These are phyloP conservation scores for Verticillium klebahnii DNA, from an alignment of 2,329 filamentous ascomycete genomes.

Conservation along the genomic window DNA sequence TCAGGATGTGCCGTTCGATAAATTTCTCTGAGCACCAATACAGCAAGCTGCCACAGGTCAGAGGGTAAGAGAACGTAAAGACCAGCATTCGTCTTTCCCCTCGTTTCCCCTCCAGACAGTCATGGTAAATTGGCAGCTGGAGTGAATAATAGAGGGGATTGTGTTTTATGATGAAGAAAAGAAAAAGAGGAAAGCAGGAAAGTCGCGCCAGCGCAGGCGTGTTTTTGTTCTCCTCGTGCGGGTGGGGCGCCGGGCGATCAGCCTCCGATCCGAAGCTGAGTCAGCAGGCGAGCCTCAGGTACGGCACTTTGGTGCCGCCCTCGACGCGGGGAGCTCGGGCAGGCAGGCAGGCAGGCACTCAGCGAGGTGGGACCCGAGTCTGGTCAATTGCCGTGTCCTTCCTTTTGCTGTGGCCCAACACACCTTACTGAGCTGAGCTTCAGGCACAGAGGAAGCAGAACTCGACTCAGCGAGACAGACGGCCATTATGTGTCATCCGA, in stretches of 20 bases:
- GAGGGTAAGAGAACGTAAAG: slow-evolving; percentile 44
- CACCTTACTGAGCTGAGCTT: not conserved
- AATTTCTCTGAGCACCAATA: slow-evolving; percentile 24
- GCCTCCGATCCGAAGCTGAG: not conserved
- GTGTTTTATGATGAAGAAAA: slow-evolving; percentile 29
- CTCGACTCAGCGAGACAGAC: no score
- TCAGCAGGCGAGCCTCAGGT: not conserved
- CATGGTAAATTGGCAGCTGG: slow-evolving; percentile 52
- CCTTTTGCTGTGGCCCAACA: not conserved
- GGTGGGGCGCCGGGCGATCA: not conserved
- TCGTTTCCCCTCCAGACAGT: slow-evolving; percentile 67
- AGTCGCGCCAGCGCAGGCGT: not conserved
- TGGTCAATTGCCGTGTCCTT: not conserved
- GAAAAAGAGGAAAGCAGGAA: slow-evolving; percentile 14
- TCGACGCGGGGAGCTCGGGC: no score
- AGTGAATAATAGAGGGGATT: slow-evolving; percentile 71
- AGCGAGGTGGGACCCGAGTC: no score
- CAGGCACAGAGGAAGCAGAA: not conserved
- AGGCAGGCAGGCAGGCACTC: no score
- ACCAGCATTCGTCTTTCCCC: slow-evolving; percentile 52
- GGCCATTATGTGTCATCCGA: not conserved
- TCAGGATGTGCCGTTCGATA: not conserved
- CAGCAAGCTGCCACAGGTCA: slow-evolving; percentile 29
- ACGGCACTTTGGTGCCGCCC: no score
- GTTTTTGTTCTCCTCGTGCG: not conserved